These are phyloP conservation scores for Streptanthus diversifolius DNA, from an alignment of 345 rosid genomes.

Conservation along the genomic window DNA sequence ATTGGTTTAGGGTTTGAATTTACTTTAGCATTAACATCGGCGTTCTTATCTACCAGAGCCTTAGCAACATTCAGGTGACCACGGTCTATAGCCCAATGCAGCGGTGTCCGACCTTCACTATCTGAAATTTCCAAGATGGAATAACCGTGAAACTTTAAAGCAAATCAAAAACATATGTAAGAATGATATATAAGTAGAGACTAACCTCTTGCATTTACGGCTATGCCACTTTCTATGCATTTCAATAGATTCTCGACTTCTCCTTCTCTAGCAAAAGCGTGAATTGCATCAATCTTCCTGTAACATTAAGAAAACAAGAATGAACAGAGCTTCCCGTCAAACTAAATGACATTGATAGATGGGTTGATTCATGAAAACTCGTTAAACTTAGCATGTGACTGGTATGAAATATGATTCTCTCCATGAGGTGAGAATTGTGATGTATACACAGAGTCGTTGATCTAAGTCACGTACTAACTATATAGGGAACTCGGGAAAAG, in stretches of 20 bases:
- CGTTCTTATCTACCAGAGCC: slow-evolving; percentile 55
- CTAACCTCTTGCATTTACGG: slow-evolving; percentile 65
- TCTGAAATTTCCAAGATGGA: slow-evolving; percentile 42
- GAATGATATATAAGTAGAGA: background rate
- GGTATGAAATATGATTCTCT: background rate
- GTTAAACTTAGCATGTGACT: background rate
- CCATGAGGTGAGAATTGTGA: background rate
- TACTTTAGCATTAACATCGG: slow-evolving; percentile 82
- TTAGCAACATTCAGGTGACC: slow-evolving; percentile 59
- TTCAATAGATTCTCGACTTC: slow-evolving; percentile 61
- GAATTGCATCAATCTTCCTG: slow-evolving; percentile 90
- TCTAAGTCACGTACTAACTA: background rate
- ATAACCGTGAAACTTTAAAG: background rate
- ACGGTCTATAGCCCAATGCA: slow-evolving; percentile 98
- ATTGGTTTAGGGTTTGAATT: slow-evolving; percentile 12
- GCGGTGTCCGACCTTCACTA: slow-evolving; percentile 84
- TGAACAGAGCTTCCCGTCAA: background rate
- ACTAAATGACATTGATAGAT: background rate
- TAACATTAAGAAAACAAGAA: background rate
- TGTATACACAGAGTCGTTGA: background rate
- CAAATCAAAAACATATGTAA: background rate
- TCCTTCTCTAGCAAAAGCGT: slow-evolving; percentile 94
- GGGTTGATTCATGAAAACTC: background rate
- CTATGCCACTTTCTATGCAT: slow-evolving; percentile 67
- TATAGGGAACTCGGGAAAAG: background rate